Evolutionary conservation across 2,329 filamentous ascomycete genomes (phyloP), one percentile per base, ranked within the genome.

Genomic region (Colletotrichum orbiculare): DNA sequence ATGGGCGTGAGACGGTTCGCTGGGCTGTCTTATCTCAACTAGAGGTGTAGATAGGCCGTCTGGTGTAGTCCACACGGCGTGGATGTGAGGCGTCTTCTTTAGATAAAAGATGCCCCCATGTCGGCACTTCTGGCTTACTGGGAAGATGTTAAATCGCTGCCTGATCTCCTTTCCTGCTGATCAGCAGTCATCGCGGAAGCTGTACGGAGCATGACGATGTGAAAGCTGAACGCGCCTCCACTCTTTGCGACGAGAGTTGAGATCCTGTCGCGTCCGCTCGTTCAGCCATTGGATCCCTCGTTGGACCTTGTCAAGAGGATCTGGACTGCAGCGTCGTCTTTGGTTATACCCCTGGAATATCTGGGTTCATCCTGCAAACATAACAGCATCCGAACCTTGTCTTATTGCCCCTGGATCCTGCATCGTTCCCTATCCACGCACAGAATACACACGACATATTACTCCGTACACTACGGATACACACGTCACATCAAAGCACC

Each of bases 251-350:
- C 60, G 49, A 64, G 12, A 25, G 10, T 43, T 17, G 25, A 34
- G 47, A 43, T 42, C 1, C 54, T 46, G 60, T 53, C 43, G 54
- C 60, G 54, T 63, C 54, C 54, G 37, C 54, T 60, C 60, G 45
- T 60, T 45, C 10, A 11, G 17, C 45, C 15, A 47, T 49, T 9
- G 33, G 41, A 9, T n/a, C 17, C 9, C 13, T 49, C 8, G 13
- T 57, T 43, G 35, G 15, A 41, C 35, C n/a, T 17, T 48, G 25
- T 25, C 25, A 25, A 25, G 25, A 25, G 39, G 52, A 10, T 54
- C 37, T 10, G 12, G 12, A 35, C 25, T 45, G 8, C 39, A 35
- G 42, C 37, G 39, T 42, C 13, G 3, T 10, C 37, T 33, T 54
- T 54, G 39, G 25, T 25, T 25, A 25, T 25, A 25, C 25, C 25